Evolutionary conservation across 805 yeast genomes (phyloP).

Genomic region (Ogataea trehalophila): DNA sequence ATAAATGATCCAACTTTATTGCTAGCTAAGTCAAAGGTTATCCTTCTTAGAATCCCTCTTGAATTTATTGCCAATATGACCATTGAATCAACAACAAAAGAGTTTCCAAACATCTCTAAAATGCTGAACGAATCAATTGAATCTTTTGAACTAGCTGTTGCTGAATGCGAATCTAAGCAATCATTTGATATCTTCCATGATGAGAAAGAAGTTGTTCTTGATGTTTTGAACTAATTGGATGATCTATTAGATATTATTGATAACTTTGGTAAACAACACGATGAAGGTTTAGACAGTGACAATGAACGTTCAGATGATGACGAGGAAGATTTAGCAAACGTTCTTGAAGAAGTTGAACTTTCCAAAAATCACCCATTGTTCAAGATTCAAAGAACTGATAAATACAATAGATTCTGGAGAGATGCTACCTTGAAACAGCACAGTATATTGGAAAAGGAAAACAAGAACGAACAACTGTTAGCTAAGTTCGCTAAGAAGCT

Average conservation of each 20-base stretch:
- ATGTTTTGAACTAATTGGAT: slow-evolving; percentile 53
- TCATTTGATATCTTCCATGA: slow-evolving; percentile 18
- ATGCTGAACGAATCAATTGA: slow-evolving; percentile 43
- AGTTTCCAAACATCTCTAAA: slow-evolving; percentile 33
- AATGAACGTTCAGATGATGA: slow-evolving; percentile 38
- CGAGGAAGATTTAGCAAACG: slow-evolving; percentile 21
- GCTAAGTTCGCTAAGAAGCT: slow-evolving; percentile 39
- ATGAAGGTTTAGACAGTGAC: slow-evolving; percentile 58
- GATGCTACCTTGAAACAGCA: slow-evolving; percentile 35
- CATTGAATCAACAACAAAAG: slow-evolving; percentile 32
- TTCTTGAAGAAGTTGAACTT: slow-evolving; percentile 35
- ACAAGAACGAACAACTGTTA: slow-evolving; percentile 9
- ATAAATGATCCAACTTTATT: slow-evolving; percentile 41
- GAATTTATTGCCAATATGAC: slow-evolving; percentile 50
- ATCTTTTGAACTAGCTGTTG: slow-evolving; percentile 41
- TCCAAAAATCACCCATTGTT: slow-evolving; percentile 53
- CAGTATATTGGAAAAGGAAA: slow-evolving; percentile 25
- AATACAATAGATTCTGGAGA: slow-evolving; percentile 55
- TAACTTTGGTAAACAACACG: slow-evolving; percentile 56
- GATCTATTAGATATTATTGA: slow-evolving; percentile 65
- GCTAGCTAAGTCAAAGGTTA: slow-evolving; percentile 51
- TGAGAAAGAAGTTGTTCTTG: slow-evolving; percentile 33
- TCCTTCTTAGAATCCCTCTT: slow-evolving; percentile 55
- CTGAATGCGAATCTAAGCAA: slow-evolving; percentile 20
- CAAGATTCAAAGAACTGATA: slow-evolving; percentile 31